Evolutionary conservation across 2,329 filamentous ascomycete species (phyloP).

Genomic region (Pseudonectria foliicola): DNA sequence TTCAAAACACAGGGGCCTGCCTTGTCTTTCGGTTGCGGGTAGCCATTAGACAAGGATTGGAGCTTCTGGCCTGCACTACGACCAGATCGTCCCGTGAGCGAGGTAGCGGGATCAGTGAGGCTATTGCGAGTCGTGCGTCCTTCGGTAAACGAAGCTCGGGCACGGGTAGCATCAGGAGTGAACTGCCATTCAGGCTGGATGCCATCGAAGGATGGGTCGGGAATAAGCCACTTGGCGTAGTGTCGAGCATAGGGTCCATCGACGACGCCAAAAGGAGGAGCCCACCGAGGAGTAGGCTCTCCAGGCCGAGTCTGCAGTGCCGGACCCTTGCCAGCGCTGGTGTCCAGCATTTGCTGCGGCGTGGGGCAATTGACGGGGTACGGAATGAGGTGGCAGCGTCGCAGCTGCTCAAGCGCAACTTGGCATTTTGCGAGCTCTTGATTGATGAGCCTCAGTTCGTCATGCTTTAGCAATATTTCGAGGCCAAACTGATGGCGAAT

Average conservation of each 20-base stretch:
- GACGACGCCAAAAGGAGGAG: slow-evolving; percentile 81
- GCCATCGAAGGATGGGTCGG: slow-evolving; percentile 80
- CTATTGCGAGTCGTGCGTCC: slow-evolving; percentile 76
- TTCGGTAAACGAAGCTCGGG: slow-evolving; percentile 47
- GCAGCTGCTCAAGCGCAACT: slow-evolving; percentile 84
- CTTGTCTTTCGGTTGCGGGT: slow-evolving; percentile 71
- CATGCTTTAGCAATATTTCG: slow-evolving; percentile 89
- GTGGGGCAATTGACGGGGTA: slow-evolving; percentile 68
- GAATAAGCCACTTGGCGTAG: slow-evolving; percentile 92
- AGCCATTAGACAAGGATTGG: slow-evolving; percentile 62
- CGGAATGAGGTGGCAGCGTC: slow-evolving; percentile 85
- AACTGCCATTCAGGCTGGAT: slow-evolving; percentile 41
- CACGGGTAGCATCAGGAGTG: slow-evolving; percentile 33
- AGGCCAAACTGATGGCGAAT: slow-evolving; percentile 85
- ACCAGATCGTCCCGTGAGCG: slow-evolving; percentile 43
- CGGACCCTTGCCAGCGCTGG: slow-evolving; percentile 68
- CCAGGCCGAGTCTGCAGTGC: slow-evolving; percentile 56
- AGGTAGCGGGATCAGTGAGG: slow-evolving; percentile 36
- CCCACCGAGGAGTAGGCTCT: slow-evolving; percentile 64
- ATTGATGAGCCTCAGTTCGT: slow-evolving; percentile 88
- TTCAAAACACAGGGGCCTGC: slow-evolving; percentile 77
- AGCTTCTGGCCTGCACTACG: slow-evolving; percentile 55
- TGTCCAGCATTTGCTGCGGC: slow-evolving; percentile 59
- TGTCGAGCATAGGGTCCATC: slow-evolving; percentile 92
- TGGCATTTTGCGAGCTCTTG: slow-evolving; percentile 96